Percentiles rank a stretch among this genome's conserved stretches.
These are phyloP conservation scores for Cyanophora paradoxa DNA, from an alignment of 78 protist species.

Conservation along the genomic window DNA sequence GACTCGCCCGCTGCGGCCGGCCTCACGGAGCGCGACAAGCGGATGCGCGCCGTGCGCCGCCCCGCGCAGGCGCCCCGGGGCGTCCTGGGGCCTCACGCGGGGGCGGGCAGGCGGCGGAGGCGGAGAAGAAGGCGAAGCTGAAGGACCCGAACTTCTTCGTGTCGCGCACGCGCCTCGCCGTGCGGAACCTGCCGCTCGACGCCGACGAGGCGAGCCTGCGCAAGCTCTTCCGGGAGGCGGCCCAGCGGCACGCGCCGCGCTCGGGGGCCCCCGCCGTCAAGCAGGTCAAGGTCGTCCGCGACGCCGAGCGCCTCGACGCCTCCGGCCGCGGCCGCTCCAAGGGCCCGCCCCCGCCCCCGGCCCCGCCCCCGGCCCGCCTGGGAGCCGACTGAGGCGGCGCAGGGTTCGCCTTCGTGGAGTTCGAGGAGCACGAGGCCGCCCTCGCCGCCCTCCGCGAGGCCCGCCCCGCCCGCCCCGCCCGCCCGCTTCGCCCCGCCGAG, in stretches of 20 bases:
- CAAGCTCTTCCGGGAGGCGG: background rate
- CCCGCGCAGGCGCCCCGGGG: background rate
- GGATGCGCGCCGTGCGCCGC: too few relatives aligned
- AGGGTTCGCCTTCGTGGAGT: conserved; percentile 7
- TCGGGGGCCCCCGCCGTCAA: background rate
- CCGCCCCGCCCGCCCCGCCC: too few relatives aligned
- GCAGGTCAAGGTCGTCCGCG: background rate
- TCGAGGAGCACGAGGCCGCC: background rate
- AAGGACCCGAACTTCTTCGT: conserved; percentile 23
- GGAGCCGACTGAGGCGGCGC: too few relatives aligned
- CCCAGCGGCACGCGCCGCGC: background rate
- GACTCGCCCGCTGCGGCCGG: conserved; percentile 1
- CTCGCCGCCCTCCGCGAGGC: too few relatives aligned
- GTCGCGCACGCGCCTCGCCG: conserved; percentile 18
- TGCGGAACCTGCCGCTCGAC: conserved; percentile 11
- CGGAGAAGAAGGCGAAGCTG: too few relatives aligned
- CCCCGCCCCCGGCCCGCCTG: too few relatives aligned
- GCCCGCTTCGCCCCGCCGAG: conserved; percentile 16
- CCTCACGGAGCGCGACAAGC: background rate
- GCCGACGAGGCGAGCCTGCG: background rate
- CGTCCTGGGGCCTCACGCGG: background rate
- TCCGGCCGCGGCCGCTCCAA: background rate
- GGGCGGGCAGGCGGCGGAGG: too few relatives aligned
- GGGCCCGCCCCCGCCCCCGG: too few relatives aligned
- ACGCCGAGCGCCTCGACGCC: background rate